Percentiles rank a stretch among this genome's conserved stretches.
Conservation (phyloP, 176 grass and related monocot genomes). For the Guadua angustifolia region DNA sequence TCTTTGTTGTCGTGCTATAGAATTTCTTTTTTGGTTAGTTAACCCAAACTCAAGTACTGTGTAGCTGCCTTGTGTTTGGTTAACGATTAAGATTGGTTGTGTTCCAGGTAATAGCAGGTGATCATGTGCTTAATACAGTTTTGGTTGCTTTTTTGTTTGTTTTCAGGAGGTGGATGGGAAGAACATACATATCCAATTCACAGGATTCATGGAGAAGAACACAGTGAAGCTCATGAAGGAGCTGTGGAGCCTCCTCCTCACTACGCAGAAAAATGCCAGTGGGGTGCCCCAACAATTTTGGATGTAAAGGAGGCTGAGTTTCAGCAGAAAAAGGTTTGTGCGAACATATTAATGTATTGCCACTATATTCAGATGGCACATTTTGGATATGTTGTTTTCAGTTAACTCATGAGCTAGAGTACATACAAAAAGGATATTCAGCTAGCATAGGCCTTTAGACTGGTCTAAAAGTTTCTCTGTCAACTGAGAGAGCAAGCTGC, state of each 20-base stretch:
- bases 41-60: neutral
- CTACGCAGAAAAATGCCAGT: conserved; percentile 86
- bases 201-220: conserved; percentile 99
- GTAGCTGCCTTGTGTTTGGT: neutral
- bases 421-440: neutral
- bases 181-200: conserved; percentile 93
- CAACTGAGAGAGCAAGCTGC: conserved; percentile 4
- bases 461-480: conserved; percentile 12
- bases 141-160: conserved; percentile 19
- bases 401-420: neutral
- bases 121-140: neutral
- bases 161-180: conserved; percentile 81
- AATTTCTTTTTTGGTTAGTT: neutral
- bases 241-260: conserved; percentile 82
- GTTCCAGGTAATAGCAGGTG: neutral
- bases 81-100: conserved; percentile 9
- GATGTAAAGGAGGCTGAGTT: conserved; percentile 94
- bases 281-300: conserved; percentile 97
- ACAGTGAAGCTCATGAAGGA: conserved; percentile 96
- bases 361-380: neutral
- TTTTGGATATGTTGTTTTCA: conserved; percentile 8
- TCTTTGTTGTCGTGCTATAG: neutral
- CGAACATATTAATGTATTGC: neutral
- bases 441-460: neutral
- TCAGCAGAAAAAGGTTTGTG: conserved; percentile 72